A percentile compares a stretch with the other conserved stretches of the same genome.
Evolutionary conservation across 2,329 filamentous ascomycete genomes (phyloP).

Genomic region (Lasiodiplodia sp.): DNA sequence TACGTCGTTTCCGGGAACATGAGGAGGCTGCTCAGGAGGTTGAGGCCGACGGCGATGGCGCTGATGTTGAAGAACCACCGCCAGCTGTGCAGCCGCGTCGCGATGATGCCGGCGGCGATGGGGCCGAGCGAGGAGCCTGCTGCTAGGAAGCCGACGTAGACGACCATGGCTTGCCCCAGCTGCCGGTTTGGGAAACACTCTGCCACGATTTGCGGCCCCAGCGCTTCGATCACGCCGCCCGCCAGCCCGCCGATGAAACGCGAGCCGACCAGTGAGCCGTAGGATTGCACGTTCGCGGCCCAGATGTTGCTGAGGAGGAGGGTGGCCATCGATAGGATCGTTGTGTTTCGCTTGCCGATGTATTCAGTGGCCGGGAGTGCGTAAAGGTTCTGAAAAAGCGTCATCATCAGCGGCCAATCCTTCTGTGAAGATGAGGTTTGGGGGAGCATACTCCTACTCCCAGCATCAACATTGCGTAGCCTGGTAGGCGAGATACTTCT

Average conservation of each 20-base stretch:
- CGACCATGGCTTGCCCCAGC: neutral
- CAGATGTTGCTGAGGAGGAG: neutral
- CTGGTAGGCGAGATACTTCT: slow-evolving; percentile 7
- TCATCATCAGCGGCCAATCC: no score
- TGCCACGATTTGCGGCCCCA: neutral
- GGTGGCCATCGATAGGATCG: neutral
- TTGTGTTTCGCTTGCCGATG: slow-evolving; percentile 13
- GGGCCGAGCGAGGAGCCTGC: neutral
- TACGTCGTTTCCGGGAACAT: neutral
- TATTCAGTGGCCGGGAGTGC: neutral
- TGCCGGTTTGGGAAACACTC: slow-evolving; percentile 7
- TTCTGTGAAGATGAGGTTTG: neutral
- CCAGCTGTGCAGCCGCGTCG: neutral
- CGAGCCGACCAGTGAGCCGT: neutral
- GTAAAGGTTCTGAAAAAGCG: neutral
- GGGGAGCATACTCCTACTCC: neutral
- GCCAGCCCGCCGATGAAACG: slow-evolving; percentile 6
- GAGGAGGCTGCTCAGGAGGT: neutral
- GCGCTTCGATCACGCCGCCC: slow-evolving; percentile 2
- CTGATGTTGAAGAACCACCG: slow-evolving; percentile 13
- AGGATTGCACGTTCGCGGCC: neutral
- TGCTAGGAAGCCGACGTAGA: slow-evolving; percentile 11
- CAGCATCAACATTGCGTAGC: neutral
- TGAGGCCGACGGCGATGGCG: neutral
- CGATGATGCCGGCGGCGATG: slow-evolving; percentile 4